These are phyloP conservation scores for Dentipellis sp. DNA, from an alignment of 768 basidiomycete genomes.

Conservation along the genomic window DNA sequence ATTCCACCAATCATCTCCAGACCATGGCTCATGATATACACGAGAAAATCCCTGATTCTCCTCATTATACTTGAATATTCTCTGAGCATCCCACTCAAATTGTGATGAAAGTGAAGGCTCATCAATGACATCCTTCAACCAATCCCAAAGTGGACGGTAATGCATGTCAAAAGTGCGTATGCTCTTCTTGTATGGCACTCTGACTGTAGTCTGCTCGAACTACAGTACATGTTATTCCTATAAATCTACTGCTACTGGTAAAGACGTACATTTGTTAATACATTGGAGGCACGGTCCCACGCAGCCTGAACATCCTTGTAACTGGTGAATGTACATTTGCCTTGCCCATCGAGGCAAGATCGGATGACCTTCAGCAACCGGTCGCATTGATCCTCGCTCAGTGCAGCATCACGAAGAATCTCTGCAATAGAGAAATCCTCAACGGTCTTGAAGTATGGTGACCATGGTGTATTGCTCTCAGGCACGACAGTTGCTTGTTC, in stretches of 20 bases:
- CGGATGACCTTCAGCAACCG: background rate
- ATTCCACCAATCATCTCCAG: constrained; percentile 27
- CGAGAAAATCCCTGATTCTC: constrained; percentile 18
- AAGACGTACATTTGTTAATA: background rate
- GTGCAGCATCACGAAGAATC: background rate
- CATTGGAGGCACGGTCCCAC: background rate
- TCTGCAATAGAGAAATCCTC: background rate
- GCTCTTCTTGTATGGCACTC: constrained; percentile 14
- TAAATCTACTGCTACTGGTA: background rate
- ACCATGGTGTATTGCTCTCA: background rate
- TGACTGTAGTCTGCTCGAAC: constrained; percentile 14
- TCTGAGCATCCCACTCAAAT: constrained; percentile 25
- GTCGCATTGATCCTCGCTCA: background rate
- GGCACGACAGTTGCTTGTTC: background rate
- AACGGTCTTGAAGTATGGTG: background rate
- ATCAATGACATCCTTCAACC: constrained; percentile 20
- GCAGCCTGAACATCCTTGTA: background rate
- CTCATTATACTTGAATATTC: constrained; percentile 21
- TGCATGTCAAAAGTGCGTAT: constrained; percentile 15
- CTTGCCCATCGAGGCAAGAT: background rate
- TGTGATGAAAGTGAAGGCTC: constrained; percentile 17
- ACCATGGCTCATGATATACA: constrained; percentile 29
- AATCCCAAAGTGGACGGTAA: constrained; percentile 18
- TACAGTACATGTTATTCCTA: background rate
- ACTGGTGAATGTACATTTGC: background rate